Evolutionary conservation across 345 rosid genomes (phyloP), one percentile per base, ranked within the genome.

Genomic region (Euphorbia lathyris): DNA sequence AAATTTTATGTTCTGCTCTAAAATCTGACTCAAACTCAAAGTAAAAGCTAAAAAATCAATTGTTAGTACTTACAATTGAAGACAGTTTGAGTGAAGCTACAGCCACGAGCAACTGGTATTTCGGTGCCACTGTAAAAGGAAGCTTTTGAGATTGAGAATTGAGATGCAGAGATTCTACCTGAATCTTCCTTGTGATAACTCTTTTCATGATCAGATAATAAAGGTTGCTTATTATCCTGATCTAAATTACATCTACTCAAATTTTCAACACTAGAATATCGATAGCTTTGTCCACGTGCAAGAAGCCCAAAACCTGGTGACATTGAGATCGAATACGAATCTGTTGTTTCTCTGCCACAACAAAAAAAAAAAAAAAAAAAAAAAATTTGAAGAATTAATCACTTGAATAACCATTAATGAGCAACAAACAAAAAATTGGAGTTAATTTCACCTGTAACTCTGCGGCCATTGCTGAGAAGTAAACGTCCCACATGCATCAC

Each of bases 11-110:
- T 32, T 32, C n/a, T n/a, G n/a, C n/a, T n/a, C n/a, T n/a, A n/a
- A n/a, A n/a, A n/a, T n/a, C n/a, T n/a, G n/a, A 5, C 36, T 32
- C 36, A 32, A 32, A 32, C 36, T 32, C 36, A 32, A 32, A 32
- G 5, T 32, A 2, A 32, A 32, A 32, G 36, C 5, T 32, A 32
- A 13, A 47, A 13, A 12, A 13, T 26, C n/a, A 7, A 14, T 23
- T 5, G 32, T 8, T 26, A 32, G 12, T 4, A 20, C 77, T 71
- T 86, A 91, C 99, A 80, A 74, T 91, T 91, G 82, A 94, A 94
- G 65, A 94, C 72, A 26, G 99, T 92, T 77, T 94, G 97, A 58
- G 85, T 88, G 65, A 90, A 68, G 77, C 85, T 91, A 69, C 97
- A 94, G 48, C 99, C 97, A 76, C 85, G 77, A 72, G 81, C 75